Conservation (phyloP, 345 rosid species). For the Pelargonium nanum region DNA sequence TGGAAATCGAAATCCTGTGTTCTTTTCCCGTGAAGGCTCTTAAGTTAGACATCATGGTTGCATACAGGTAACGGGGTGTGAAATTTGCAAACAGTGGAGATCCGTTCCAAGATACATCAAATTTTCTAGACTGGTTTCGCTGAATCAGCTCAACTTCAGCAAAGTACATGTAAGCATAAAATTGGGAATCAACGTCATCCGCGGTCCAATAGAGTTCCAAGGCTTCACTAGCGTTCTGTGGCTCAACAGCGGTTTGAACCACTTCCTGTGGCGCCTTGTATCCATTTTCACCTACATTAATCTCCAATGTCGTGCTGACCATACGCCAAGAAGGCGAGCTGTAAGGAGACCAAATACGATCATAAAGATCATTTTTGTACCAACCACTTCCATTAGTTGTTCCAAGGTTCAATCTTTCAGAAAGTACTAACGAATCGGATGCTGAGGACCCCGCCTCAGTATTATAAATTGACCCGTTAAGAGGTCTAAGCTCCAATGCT, state of each 20-base stretch:
- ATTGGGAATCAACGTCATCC: conserved; percentile 16
- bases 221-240: conserved; percentile 14
- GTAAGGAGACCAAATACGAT: conserved; percentile 37
- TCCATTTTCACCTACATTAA: conserved; percentile 23
- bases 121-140: conserved; percentile 31
- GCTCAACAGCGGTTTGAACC: conserved; percentile 28
- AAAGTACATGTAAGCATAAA: conserved; percentile 39
- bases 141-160: conserved; percentile 32
- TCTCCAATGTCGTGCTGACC: conserved; percentile 14
- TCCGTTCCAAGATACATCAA: conserved; percentile 32
- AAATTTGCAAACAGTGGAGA: conserved; percentile 19
- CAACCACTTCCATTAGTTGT: conserved; percentile 5
- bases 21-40: conserved; percentile 15
- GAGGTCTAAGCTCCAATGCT: conserved; percentile 25
- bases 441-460: conserved; percentile 6
- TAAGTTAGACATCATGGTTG: conserved; percentile 12
- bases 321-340: conserved; percentile 21
- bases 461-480: conserved; percentile 13
- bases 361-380: conserved; percentile 31
- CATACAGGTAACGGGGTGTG: conserved; percentile 16
- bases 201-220: conserved; percentile 18
- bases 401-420: conserved; percentile 9
- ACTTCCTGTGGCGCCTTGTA: conserved; percentile 31
- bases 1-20: conserved; percentile 18
- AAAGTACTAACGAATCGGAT: conserved; percentile 1